phyloP scores from a whole-genome alignment of 306 rosid genomes.

The Sechiopsis laciniata region DNA sequence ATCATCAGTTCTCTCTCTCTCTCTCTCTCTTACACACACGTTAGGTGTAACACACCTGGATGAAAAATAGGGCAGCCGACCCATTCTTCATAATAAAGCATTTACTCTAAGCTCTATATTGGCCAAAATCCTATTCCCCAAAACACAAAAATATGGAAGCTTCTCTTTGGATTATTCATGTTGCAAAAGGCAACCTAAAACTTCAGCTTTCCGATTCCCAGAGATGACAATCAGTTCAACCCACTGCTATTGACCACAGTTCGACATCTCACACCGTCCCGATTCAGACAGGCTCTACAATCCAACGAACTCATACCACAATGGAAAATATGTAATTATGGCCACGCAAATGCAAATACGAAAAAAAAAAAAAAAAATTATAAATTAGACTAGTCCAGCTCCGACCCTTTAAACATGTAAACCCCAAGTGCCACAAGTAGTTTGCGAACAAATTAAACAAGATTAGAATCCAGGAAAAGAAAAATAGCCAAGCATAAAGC shows the following conservation, averaged over 20 bases:
- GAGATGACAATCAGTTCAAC: slow-evolving; percentile 3
- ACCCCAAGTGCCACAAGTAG: slow-evolving; percentile 16
- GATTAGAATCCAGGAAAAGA: background rate
- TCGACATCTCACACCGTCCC: slow-evolving; percentile 7
- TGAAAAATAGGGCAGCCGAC: background rate
- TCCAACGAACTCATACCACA: background rate
- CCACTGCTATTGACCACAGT: background rate
- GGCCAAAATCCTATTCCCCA: background rate
- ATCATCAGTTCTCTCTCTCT: background rate
- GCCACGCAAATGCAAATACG: background rate
- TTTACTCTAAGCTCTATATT: background rate
- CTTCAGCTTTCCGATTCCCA: background rate
- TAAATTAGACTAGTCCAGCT: background rate
- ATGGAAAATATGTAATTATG: background rate
- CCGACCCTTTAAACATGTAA: slow-evolving; percentile 2
- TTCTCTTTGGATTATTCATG: background rate
- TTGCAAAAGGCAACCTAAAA: background rate
- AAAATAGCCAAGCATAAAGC: background rate
- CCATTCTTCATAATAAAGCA: background rate
- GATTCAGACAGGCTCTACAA: slow-evolving; percentile 6
- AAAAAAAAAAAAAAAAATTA: background rate
- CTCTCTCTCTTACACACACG: background rate
- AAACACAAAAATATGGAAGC: background rate
- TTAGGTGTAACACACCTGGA: background rate
- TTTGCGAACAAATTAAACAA: background rate